phyloP scores from a whole-genome alignment of 441 rosid species.

The Populus tomentosa region DNA sequence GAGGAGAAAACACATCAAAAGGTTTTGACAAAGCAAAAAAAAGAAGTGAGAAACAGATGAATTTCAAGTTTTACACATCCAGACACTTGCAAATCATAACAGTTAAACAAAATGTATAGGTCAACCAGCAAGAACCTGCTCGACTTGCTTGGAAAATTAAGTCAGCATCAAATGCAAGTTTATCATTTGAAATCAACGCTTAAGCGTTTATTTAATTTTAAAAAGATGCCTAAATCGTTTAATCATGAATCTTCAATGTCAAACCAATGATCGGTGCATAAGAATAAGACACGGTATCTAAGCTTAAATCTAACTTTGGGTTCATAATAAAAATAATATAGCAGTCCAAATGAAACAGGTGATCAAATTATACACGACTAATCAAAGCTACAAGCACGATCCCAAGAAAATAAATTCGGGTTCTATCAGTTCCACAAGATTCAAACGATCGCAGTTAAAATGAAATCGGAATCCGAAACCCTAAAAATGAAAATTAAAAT shows the following conservation, averaged over 20 bases:
- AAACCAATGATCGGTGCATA: background rate
- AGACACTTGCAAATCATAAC: background rate
- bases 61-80: background rate
- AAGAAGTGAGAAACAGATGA: background rate
- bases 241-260: background rate
- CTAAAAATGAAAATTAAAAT: background rate
- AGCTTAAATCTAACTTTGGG: background rate
- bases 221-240: background rate
- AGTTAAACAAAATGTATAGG: background rate
- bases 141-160: background rate
- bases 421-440: background rate
- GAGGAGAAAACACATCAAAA: background rate
- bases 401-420: too few species aligned
- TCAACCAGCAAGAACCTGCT: background rate
- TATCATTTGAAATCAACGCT: background rate
- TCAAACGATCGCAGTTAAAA: background rate
- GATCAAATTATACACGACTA: background rate
- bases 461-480: background rate
- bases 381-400: too few species aligned
- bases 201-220: background rate
- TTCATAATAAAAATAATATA: too few species aligned
- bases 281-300: background rate
- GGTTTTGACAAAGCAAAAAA: background rate
- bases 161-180: background rate
- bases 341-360: background rate